These are phyloP conservation scores for Fusarium lyarnte DNA, from an alignment of 2,329 filamentous ascomycete genomes.

Conservation along the genomic window DNA sequence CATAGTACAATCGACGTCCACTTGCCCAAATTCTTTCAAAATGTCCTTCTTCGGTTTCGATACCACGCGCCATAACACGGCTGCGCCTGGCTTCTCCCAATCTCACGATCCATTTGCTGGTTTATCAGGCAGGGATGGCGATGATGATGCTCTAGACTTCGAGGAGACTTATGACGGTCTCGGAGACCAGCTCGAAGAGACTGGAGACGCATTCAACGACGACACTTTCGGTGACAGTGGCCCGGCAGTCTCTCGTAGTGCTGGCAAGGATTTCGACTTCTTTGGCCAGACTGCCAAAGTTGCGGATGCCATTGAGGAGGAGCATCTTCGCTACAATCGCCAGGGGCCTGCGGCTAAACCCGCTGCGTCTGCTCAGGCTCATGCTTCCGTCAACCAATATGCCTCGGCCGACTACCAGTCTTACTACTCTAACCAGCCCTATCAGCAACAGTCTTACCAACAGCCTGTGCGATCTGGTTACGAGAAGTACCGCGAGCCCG, in stretches of 20 bases:
- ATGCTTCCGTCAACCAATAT: constrained; percentile 50
- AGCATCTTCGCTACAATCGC: constrained; percentile 84
- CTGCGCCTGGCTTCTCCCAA: constrained; percentile 84
- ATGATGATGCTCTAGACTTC: constrained; percentile 76
- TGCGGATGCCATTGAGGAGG: constrained; percentile 85
- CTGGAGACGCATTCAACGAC: constrained; percentile 94
- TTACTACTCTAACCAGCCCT: constrained; percentile 37
- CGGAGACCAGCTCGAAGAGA: constrained; percentile 89
- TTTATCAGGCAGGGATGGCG: constrained; percentile 72
- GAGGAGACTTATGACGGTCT: constrained; percentile 98
- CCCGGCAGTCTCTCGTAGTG: constrained; percentile 55
- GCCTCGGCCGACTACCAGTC: constrained; percentile 50
- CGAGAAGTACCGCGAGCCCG: constrained; percentile 87
- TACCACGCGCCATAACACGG: constrained; percentile 72
- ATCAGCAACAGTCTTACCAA: constrained; percentile 40
- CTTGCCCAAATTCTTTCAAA: constrained; percentile 40
- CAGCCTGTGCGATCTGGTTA: constrained; percentile 83
- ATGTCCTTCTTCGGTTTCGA: constrained; percentile 98
- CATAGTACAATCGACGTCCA: constrained; percentile 39
- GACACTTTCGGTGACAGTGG: constrained; percentile 79
- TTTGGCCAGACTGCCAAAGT: constrained; percentile 92
- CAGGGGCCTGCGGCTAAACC: constrained; percentile 68
- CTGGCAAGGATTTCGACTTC: constrained; percentile 97
- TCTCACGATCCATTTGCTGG: constrained; percentile 87
- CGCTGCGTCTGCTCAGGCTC: constrained; percentile 44